Percentiles rank a stretch among this genome's conserved stretches.
Evolutionary conservation across 306 rosid species (phyloP).

Genomic region (Pyrus bretschneideri): DNA sequence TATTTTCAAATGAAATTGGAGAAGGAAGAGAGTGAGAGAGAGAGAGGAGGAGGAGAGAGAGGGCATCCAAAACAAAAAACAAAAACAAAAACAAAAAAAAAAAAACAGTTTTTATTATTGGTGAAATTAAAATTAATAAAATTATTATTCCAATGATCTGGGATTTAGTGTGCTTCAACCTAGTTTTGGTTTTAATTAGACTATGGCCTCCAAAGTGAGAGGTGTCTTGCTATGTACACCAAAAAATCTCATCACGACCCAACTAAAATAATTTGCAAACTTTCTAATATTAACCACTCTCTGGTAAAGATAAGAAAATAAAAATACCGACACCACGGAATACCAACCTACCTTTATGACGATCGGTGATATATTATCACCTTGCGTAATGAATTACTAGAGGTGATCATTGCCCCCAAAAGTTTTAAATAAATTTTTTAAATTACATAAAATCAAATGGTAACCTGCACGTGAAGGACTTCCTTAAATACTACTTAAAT

Average conservation of each 20-base stretch:
- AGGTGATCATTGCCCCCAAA: neutral
- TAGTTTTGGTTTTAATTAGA: neutral
- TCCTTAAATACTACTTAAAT: no score
- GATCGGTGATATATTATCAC: no score
- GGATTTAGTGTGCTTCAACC: neutral
- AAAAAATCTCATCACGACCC: neutral
- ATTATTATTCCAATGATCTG: neutral
- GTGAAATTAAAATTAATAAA: neutral
- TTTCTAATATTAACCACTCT: neutral
- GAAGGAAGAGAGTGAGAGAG: neutral
- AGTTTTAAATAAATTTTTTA: neutral
- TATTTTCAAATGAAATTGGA: slow-evolving; percentile 9
- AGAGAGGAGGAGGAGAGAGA: neutral
- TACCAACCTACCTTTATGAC: neutral
- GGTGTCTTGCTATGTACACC: neutral
- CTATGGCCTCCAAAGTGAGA: neutral
- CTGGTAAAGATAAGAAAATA: neutral
- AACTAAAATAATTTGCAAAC: neutral
- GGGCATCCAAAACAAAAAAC: neutral
- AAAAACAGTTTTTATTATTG: neutral
- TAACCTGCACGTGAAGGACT: neutral
- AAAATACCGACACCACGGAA: no score
- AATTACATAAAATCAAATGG: neutral
- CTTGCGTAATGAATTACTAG: neutral
- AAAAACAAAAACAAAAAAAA: neutral